phyloP scores from a whole-genome alignment of 1,284 basidiomycete genomes.

The Singerocomus inundabilis region DNA sequence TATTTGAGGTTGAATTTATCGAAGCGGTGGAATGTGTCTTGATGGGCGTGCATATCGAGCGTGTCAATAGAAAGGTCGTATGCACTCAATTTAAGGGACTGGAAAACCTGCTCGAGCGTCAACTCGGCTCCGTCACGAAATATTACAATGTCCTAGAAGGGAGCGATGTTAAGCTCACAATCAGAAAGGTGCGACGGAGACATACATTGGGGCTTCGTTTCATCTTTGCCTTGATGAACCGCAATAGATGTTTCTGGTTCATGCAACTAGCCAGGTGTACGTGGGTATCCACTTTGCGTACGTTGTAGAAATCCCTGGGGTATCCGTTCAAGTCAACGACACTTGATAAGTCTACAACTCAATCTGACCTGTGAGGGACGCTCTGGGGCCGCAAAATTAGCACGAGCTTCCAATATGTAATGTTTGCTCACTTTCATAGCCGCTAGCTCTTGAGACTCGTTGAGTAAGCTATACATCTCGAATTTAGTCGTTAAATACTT shows the following conservation, averaged over 20 bases:
- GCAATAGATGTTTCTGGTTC: constrained; percentile 99
- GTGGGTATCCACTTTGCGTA: constrained; percentile 98
- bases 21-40: constrained; percentile 96
- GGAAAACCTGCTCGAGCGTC: constrained; percentile 92
- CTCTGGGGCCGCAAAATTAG: constrained; percentile 42
- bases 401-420: not conserved
- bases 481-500: constrained; percentile 97
- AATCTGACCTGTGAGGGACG: constrained; percentile 41
- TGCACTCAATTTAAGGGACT: constrained; percentile 91
- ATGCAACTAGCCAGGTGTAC: constrained; percentile 98
- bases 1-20: constrained; percentile 96
- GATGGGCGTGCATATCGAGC: constrained; percentile 98
- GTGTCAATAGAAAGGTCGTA: constrained; percentile 99
- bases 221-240: constrained; percentile 99
- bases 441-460: constrained; percentile 92
- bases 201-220: constrained; percentile 74
- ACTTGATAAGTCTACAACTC: constrained; percentile 4
- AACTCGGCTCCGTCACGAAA: constrained; percentile 90
- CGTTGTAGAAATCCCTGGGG: constrained; percentile 94
- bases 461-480: constrained; percentile 89
- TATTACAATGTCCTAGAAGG: constrained; percentile 85
- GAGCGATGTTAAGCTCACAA: not conserved
- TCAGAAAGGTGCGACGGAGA: not conserved
- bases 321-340: constrained; percentile 9
- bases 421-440: constrained; percentile 83